A percentile compares a stretch with the other conserved stretches of the same genome.
Conservation (phyloP, 805 yeast genomes). For the Metschnikowia henanensis region DNA sequence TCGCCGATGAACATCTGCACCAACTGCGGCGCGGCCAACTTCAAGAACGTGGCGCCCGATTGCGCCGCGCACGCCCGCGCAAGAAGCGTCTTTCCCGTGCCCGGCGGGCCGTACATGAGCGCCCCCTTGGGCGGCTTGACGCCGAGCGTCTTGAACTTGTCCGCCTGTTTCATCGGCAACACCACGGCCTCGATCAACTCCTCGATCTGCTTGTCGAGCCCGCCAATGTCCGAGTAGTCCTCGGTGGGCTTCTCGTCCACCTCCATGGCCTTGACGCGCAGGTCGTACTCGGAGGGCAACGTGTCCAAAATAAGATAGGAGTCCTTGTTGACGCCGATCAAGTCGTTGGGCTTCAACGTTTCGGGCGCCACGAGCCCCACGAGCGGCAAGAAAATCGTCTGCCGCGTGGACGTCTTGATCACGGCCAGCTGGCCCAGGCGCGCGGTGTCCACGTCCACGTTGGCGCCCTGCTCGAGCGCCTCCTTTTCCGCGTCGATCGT, state of each 20-base stretch:
- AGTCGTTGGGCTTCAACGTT: slow-evolving; percentile 92
- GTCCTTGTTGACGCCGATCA: slow-evolving; percentile 97
- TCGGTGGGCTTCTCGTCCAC: slow-evolving; percentile 99
- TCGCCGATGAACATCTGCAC: slow-evolving; percentile 25
- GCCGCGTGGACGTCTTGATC: slow-evolving; percentile 95
- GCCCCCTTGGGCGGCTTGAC: slow-evolving; percentile 24
- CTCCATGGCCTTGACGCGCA: slow-evolving; percentile 98
- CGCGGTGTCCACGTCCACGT: slow-evolving; percentile 87
- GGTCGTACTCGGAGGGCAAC: slow-evolving; percentile 95
- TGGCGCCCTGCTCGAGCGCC: slow-evolving; percentile 90
- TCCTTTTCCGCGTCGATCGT: slow-evolving; percentile 84
- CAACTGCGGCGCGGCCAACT: slow-evolving; percentile 24
- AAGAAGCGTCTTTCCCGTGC: slow-evolving; percentile 23
- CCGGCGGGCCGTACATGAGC: slow-evolving; percentile 25
- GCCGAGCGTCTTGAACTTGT: slow-evolving; percentile 22
- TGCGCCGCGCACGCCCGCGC: slow-evolving; percentile 25
- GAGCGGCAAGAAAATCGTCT: slow-evolving; percentile 93
- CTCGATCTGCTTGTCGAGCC: slow-evolving; percentile 57
- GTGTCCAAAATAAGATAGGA: slow-evolving; percentile 92
- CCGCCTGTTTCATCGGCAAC: slow-evolving; percentile 24
- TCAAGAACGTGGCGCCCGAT: slow-evolving; percentile 22
- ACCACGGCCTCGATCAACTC: slow-evolving; percentile 25
- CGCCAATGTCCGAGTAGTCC: slow-evolving; percentile 96
- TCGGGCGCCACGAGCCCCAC: slow-evolving; percentile 94
- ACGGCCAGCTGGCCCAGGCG: slow-evolving; percentile 97